Evolutionary conservation across 2,329 filamentous ascomycete species (phyloP).

Genomic region (Exophiala mesophila): DNA sequence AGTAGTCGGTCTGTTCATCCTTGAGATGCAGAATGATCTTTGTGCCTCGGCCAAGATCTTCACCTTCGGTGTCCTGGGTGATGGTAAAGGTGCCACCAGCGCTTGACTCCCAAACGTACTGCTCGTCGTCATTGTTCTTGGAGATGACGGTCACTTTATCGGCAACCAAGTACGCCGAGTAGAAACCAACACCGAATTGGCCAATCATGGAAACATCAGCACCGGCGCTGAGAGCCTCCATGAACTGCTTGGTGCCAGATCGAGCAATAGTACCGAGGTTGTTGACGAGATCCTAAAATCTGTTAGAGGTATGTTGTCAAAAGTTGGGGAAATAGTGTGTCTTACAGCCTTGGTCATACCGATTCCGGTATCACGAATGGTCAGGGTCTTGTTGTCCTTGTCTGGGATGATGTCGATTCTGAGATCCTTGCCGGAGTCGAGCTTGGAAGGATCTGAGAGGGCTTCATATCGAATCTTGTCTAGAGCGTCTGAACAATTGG

Average conservation of each 20-base stretch:
- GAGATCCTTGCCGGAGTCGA: conserved; percentile 95
- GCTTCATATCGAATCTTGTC: conserved; percentile 99
- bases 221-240: conserved; percentile 97
- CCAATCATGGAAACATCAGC: conserved; percentile 99
- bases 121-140: conserved; percentile 99
- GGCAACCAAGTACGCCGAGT: conserved; percentile 98
- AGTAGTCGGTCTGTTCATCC: conserved; percentile 97
- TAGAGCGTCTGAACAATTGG: conserved; percentile 96
- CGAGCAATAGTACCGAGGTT: conserved; percentile 99
- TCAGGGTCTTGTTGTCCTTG: conserved; percentile 95
- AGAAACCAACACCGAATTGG: conserved; percentile 99
- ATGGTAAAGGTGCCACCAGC: conserved; percentile 98
- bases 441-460: conserved; percentile 93
- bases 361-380: conserved; percentile 96
- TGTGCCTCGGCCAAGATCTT: conserved; percentile 87
- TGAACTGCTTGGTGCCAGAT: conserved; percentile 99
- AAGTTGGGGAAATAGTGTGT: too few relatives aligned
- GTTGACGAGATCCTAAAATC: conserved; percentile 87
- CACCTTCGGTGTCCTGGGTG: conserved; percentile 80
- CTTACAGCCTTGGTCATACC: conserved; percentile 99
- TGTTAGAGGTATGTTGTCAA: conserved; percentile 39
- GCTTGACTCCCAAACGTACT: conserved; percentile 98
- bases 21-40: conserved; percentile 99
- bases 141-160: conserved; percentile 93
- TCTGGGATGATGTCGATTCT: conserved; percentile 98